A percentile compares a stretch with the other conserved stretches of the same genome.
These are phyloP conservation scores for Parmelia sp. DNA, from an alignment of 495 filamentous ascomycete genomes.

Conservation along the genomic window DNA sequence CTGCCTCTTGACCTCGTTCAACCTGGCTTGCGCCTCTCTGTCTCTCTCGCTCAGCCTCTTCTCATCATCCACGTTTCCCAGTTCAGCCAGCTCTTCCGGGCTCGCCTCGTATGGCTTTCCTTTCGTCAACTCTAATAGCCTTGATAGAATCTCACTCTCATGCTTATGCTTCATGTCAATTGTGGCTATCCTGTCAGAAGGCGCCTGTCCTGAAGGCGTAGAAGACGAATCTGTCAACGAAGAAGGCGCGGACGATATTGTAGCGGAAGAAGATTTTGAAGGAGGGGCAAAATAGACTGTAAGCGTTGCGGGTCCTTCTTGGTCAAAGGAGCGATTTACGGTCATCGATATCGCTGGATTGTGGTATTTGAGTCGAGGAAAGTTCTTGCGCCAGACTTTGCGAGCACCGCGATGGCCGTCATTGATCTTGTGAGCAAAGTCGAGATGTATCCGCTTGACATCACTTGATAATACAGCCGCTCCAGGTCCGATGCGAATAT, in stretches of 20 bases:
- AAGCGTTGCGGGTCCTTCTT: slow-evolving; percentile 56
- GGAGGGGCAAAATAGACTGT: slow-evolving; percentile 62
- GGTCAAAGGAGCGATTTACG: slow-evolving; percentile 57
- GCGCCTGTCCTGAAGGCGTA: slow-evolving; percentile 22
- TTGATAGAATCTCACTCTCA: slow-evolving; percentile 58
- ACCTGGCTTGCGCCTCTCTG: slow-evolving; percentile 53
- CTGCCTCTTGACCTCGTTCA: slow-evolving; percentile 55
- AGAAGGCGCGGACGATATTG: slow-evolving; percentile 26
- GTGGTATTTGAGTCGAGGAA: slow-evolving; percentile 87
- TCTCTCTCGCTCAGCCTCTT: slow-evolving; percentile 46
- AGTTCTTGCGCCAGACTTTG: slow-evolving; percentile 79
- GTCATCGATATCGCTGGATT: slow-evolving; percentile 82
- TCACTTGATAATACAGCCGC: slow-evolving; percentile 71
- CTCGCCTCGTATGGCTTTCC: slow-evolving; percentile 55
- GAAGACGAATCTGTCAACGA: slow-evolving; percentile 26
- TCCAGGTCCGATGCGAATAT: slow-evolving; percentile 68
- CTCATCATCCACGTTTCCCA: slow-evolving; percentile 55
- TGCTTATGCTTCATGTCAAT: slow-evolving; percentile 60
- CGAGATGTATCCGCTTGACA: slow-evolving; percentile 76
- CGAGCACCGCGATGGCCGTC: slow-evolving; percentile 75
- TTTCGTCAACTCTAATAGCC: slow-evolving; percentile 62
- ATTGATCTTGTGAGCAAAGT: slow-evolving; percentile 61
- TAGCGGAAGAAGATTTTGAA: slow-evolving; percentile 27
- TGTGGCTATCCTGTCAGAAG: slow-evolving; percentile 37
- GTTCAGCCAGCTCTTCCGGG: slow-evolving; percentile 52